Percentiles rank a stretch among this genome's conserved stretches.
Conservation (phyloP, 441 rosid species). For the Viola pubescens region DNA sequence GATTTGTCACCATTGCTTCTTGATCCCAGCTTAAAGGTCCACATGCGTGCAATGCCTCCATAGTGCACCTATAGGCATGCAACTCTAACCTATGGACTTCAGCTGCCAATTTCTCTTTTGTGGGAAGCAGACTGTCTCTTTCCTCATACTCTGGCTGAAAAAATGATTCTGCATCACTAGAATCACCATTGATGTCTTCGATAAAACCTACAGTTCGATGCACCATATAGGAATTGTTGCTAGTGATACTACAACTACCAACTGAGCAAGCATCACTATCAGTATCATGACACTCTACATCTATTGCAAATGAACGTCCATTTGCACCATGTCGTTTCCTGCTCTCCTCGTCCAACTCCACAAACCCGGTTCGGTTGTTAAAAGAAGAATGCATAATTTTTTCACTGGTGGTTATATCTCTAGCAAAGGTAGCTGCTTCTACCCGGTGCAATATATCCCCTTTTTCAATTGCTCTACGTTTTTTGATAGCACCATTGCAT, state of each 20-base stretch:
- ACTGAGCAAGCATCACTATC: slow-evolving; percentile 47
- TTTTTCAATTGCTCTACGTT: slow-evolving; percentile 30
- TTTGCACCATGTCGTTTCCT: slow-evolving; percentile 26
- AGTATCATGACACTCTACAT: slow-evolving; percentile 30
- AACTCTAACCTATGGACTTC: slow-evolving; percentile 55
- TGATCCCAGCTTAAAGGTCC: slow-evolving; percentile 82
- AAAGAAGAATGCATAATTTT: slow-evolving; percentile 23
- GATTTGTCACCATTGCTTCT: slow-evolving; percentile 55
- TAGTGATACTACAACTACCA: slow-evolving; percentile 67
- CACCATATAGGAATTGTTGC: slow-evolving; percentile 26
- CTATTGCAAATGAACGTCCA: slow-evolving; percentile 27
- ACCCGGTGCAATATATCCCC: slow-evolving; percentile 26
- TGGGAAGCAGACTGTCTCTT: slow-evolving; percentile 15
- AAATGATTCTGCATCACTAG: slow-evolving; percentile 59
- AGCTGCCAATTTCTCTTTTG: slow-evolving; percentile 29
- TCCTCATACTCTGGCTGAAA: slow-evolving; percentile 25
- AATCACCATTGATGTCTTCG: slow-evolving; percentile 28
- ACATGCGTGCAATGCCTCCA: slow-evolving; percentile 51
- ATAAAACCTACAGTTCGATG: slow-evolving; percentile 24
- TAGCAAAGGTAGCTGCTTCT: slow-evolving; percentile 27
- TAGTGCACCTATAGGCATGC: slow-evolving; percentile 47
- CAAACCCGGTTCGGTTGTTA: slow-evolving; percentile 20
- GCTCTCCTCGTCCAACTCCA: slow-evolving; percentile 18
- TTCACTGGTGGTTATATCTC: slow-evolving; percentile 24
- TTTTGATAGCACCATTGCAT: slow-evolving; percentile 23